Evolutionary conservation across 2,329 filamentous ascomycete species (phyloP), one percentile per base, ranked within the genome.

Genomic region (Botryotinia narcissicola): DNA sequence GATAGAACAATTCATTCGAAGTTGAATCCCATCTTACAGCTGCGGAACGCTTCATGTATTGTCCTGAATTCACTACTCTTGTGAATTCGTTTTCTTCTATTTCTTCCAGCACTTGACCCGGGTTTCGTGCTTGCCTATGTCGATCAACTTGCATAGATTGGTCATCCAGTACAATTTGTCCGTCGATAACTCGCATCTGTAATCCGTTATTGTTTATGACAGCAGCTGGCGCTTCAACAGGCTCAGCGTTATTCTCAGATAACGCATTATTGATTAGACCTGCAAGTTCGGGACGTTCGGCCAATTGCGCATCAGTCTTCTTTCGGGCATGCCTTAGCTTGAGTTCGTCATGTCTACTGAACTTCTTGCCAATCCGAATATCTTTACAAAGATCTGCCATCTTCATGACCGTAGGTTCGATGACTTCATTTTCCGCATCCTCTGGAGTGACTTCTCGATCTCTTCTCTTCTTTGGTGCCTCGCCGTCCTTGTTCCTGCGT

Each of bases 71-170:
- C 76, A 92, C 88, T 71, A 90, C 86, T 29, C 88, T 87, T 2
- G 92, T 93, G 78, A 95, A 91, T 78, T 95, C 92, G 82, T 94
- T 91, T 80, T 95, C 92, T 78, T 94, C 92, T 67, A 89, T 87
- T 78, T 92, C 88, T 78, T 86, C 81, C 16, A 82, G 81, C 51
- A 87, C 86, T 54, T 86, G 84, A 64, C 85, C 83, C 61, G 87
- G 83, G 37, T 86, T 85, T 8, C 85, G 86, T 5, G 88, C 90
- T 61, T 87, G 85, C 44, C 90, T 90, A 79, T 93, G 90, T 7
- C 91, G 87, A 81, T 95, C 90, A 75, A 94, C 87, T 57, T 88
- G 85, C 25, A 92, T 85, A 1, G 91, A 91, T 67, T 85, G 86
- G 77, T 92, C 89, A 79, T 94, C 90, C 62, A 93, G 83, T 20